Conservation (phyloP, 2,329 filamentous ascomycete genomes). For the Aspergillus ochraceus region DNA sequence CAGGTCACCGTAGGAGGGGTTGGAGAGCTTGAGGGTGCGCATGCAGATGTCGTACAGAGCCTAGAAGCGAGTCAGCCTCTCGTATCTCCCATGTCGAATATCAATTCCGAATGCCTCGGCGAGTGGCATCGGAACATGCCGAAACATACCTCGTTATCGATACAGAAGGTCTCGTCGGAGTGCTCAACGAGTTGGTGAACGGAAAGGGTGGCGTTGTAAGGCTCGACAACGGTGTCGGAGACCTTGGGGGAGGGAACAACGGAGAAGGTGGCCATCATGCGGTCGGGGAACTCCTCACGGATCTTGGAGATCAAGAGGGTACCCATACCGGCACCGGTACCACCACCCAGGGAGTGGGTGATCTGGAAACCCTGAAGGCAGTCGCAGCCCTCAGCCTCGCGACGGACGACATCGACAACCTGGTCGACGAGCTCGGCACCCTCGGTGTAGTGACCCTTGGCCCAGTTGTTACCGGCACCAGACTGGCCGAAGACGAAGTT, state of each 20-base stretch:
- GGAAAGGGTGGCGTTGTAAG: slow-evolving; percentile 99
- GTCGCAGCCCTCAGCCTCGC: slow-evolving; percentile 98
- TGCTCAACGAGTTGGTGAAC: slow-evolving; percentile 99
- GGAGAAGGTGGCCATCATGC: slow-evolving; percentile 99
- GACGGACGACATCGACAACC: slow-evolving; percentile 96
- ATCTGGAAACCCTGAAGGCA: slow-evolving; percentile 99
- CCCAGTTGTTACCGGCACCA: slow-evolving; percentile 99
- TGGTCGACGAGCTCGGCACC: slow-evolving; percentile 98
- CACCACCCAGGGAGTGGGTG: slow-evolving; percentile 99
- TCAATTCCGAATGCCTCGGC: neutral
- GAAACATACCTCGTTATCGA: slow-evolving; percentile 82
- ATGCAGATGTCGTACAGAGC: slow-evolving; percentile 99
- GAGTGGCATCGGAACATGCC: neutral
- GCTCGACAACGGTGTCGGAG: slow-evolving; percentile 98
- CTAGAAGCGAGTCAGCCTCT: slow-evolving; percentile 32
- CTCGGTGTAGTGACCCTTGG: slow-evolving; percentile 99
- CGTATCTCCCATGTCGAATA: neutral
- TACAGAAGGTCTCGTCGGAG: slow-evolving; percentile 99
- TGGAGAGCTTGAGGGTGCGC: slow-evolving; percentile 97
- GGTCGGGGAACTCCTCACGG: slow-evolving; percentile 99
- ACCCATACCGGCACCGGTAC: slow-evolving; percentile 99
- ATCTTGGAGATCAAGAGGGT: slow-evolving; percentile 99
- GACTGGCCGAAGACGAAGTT: slow-evolving; percentile 99
- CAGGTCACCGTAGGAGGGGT: slow-evolving; percentile 97
- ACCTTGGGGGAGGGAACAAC: slow-evolving; percentile 99